phyloP scores from a whole-genome alignment of 202 grass and related monocot genomes.

The Setaria italica region DNA sequence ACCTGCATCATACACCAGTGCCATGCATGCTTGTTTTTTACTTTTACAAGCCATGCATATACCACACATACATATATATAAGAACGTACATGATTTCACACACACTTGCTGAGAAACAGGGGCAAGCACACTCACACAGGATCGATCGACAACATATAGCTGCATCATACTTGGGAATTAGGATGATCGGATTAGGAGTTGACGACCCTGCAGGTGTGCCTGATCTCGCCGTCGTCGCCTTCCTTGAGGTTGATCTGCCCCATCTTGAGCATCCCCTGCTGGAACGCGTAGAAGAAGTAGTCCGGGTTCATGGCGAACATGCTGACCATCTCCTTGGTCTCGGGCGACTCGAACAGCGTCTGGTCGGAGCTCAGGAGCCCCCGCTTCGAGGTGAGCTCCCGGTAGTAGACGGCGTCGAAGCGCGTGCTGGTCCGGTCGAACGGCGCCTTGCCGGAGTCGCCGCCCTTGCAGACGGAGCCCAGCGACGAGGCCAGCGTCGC shows the following conservation, averaged over 20 bases:
- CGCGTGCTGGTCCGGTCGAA: conserved; percentile 66
- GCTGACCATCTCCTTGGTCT: conserved; percentile 65
- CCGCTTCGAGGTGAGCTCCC: conserved; percentile 56
- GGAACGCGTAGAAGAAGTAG: conserved; percentile 85
- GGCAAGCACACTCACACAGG: too few relatives aligned
- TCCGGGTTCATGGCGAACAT: conserved; percentile 64
- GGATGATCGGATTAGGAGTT: conserved; percentile 38
- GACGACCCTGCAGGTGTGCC: conserved; percentile 60
- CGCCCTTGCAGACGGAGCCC: conserved; percentile 47
- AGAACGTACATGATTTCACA: background rate
- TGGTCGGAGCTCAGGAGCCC: conserved; percentile 83
- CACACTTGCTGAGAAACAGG: background rate
- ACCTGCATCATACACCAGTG: background rate
- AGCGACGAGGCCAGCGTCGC: conserved; percentile 43
- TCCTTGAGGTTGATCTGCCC: conserved; percentile 82
- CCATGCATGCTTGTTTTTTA: background rate
- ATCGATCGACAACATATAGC: too few relatives aligned
- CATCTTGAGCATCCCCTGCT: conserved; percentile 89
- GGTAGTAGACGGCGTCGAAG: conserved; percentile 77
- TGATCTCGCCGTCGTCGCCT: conserved; percentile 67
- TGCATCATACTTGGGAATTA: too few relatives aligned
- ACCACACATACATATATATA: background rate
- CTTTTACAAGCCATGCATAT: background rate
- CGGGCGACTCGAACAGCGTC: conserved; percentile 66
- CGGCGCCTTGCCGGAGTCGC: conserved; percentile 55